phyloP scores from a whole-genome alignment of 2,329 filamentous ascomycete genomes.

The Metarhizium brunneum region DNA sequence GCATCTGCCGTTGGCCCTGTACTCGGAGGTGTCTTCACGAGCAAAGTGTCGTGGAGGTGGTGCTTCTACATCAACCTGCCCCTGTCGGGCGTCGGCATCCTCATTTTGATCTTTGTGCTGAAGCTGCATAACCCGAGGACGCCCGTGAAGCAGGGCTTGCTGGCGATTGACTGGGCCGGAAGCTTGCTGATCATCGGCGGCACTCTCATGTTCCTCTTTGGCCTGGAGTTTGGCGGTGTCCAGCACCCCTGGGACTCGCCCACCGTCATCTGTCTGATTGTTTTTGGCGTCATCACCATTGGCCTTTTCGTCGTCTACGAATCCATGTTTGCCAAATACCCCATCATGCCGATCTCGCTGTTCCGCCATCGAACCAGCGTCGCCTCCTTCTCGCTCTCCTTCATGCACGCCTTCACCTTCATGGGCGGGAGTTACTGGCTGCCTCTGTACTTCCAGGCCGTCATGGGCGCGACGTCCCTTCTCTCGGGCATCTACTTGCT shows the following conservation, averaged over 20 bases:
- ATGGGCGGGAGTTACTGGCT: slow-evolving; percentile 73
- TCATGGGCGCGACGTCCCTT: slow-evolving; percentile 58
- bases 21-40: slow-evolving; percentile 59
- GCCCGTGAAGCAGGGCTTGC: slow-evolving; percentile 49
- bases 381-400: slow-evolving; percentile 55
- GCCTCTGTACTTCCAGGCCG: slow-evolving; percentile 76
- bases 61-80: slow-evolving; percentile 59
- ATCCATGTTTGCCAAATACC: slow-evolving; percentile 63
- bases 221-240: slow-evolving; percentile 75
- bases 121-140: slow-evolving; percentile 61
- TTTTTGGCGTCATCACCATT: slow-evolving; percentile 59
- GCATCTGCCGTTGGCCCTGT: slow-evolving; percentile 57
- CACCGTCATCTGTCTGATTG: slow-evolving; percentile 65
- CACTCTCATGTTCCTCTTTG: slow-evolving; percentile 78
- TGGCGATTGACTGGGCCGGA: slow-evolving; percentile 52
- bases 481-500: slow-evolving; percentile 67
- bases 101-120: slow-evolving; percentile 50
- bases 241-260: slow-evolving; percentile 65
- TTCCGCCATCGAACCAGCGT: slow-evolving; percentile 60
- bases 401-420: slow-evolving; percentile 68
- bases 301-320: slow-evolving; percentile 64
- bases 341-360: slow-evolving; percentile 65
- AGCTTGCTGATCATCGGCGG: slow-evolving; percentile 58
- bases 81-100: slow-evolving; percentile 34
- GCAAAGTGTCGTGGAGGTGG: slow-evolving; percentile 58